A percentile compares a stretch with the other conserved stretches of the same genome.
phyloP scores from a whole-genome alignment of 2,329 filamentous ascomycete genomes.

The Mycosphaerella arachidis region DNA sequence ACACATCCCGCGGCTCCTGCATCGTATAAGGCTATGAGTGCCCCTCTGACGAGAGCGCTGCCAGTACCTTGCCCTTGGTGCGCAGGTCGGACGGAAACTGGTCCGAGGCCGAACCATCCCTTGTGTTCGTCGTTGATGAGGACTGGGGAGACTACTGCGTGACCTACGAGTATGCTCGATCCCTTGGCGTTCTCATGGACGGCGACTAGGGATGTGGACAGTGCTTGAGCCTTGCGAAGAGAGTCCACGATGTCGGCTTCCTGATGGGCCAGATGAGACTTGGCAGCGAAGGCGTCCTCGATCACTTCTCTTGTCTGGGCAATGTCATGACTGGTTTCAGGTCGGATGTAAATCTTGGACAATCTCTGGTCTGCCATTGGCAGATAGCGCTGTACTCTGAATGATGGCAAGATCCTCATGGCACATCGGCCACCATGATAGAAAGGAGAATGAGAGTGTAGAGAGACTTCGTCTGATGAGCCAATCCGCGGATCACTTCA shows the following conservation, averaged over 20 bases:
- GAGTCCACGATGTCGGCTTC: slow-evolving; percentile 8
- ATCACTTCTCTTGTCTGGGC: neutral
- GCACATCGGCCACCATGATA: neutral
- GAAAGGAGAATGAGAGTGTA: neutral
- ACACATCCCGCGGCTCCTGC: slow-evolving; percentile 3
- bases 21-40: neutral
- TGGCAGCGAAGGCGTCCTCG: slow-evolving; percentile 5
- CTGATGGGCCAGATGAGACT: slow-evolving; percentile 10
- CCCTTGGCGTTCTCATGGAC: neutral
- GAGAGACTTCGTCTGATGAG: too few relatives aligned
- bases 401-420: neutral
- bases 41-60: neutral
- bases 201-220: slow-evolving; percentile 6
- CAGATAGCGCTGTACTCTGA: neutral
- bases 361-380: neutral
- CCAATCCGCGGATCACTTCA: neutral
- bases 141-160: slow-evolving; percentile 7
- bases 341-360: neutral
- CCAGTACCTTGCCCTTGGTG: slow-evolving; percentile 7
- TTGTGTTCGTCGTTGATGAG: neutral
- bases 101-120: slow-evolving; percentile 5
- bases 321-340: neutral
- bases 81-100: slow-evolving; percentile 1
- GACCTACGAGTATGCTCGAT: neutral
- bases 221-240: neutral